A percentile compares a stretch with the other conserved stretches of the same genome.
Conservation (phyloP, 495 filamentous ascomycete species). For the Neurospora africana region DNA sequence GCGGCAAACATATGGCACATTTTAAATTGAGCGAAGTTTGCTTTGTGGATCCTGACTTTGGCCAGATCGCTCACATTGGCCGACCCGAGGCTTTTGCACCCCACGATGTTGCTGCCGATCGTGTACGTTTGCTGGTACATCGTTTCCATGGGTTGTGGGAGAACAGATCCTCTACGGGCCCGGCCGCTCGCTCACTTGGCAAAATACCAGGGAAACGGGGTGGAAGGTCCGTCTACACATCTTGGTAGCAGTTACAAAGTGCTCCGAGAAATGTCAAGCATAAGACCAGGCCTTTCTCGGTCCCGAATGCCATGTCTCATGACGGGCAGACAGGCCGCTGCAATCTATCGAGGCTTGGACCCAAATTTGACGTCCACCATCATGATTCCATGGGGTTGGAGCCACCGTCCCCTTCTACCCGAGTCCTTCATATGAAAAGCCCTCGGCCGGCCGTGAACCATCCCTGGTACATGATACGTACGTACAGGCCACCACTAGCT, state of each 20-base stretch:
- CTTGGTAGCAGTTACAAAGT: slow-evolving; percentile 1
- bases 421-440: slow-evolving; percentile 6
- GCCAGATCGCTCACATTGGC: slow-evolving; percentile 25
- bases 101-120: slow-evolving; percentile 31
- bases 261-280: not conserved
- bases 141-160: slow-evolving; percentile 9
- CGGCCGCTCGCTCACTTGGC: slow-evolving; percentile 11
- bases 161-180: slow-evolving; percentile 8
- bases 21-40: slow-evolving; percentile 21
- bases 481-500: slow-evolving; percentile 9
- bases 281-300: not conserved
- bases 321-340: slow-evolving; percentile 11
- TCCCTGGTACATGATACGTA: slow-evolving; percentile 7
- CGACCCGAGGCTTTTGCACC: slow-evolving; percentile 16
- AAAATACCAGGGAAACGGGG: slow-evolving; percentile 10
- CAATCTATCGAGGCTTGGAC: slow-evolving; percentile 1
- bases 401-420: slow-evolving; percentile 3
- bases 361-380: slow-evolving; percentile 12
- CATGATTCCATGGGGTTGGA: slow-evolving; percentile 1
- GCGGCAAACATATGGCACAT: slow-evolving; percentile 18
- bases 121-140: slow-evolving; percentile 18
- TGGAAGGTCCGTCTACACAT: slow-evolving; percentile 7
- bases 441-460: slow-evolving; percentile 1
- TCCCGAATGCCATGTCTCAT: slow-evolving; percentile 10
- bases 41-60: slow-evolving; percentile 17